Evolutionary conservation across 75 land plant species (phyloP), one percentile per base, ranked within the genome.

Genomic region (Larix kaempferi): DNA sequence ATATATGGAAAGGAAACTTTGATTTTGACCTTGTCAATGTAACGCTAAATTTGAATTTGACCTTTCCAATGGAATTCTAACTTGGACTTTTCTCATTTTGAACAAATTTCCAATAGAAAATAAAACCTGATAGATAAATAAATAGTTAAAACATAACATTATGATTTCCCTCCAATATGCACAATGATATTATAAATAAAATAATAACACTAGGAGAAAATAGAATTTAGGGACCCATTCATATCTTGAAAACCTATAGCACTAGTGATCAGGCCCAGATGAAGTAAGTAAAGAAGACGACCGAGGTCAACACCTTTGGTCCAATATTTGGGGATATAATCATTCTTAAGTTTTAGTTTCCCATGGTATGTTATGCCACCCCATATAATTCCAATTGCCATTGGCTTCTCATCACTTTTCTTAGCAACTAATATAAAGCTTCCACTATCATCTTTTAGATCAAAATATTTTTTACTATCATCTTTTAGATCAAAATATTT

Each of bases 251-350:
- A 83, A 13, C 84, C 87, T 73, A 81, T 84, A 57, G 39, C 77
- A 2, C 84, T 82, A 35, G 88, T 87, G 52, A 94, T 84, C 3
- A 94, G 85, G 80, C 87, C 91, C 37, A 94, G 95, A 55, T 94
- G 90, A n/a, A 94, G 88, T 57, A 90, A 88, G 63, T 94, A 91
- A 21, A 94, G 93, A 57, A 94, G 95, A 15, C 95, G 91, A 17
- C 95, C 95, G 52, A 94, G 87, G 78, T 94, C 98, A 65, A 94
- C 98, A 60, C 93, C 95, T 80, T 93, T 94, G 19, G 98, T 94
- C 98, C 98, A 94, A 67, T 92, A 90, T 66, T 89, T 90, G 0
- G 93, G 98, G 56, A 85, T 90, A 57, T 82, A 80, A 13, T 90
- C 91, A 79, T 82, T 88, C 59, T 85, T 87, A 1, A 94, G 77